Evolutionary conservation across 2,329 filamentous ascomycete genomes (phyloP), one percentile per base, ranked within the genome.

Genomic region (Ambrosiella beaveri): DNA sequence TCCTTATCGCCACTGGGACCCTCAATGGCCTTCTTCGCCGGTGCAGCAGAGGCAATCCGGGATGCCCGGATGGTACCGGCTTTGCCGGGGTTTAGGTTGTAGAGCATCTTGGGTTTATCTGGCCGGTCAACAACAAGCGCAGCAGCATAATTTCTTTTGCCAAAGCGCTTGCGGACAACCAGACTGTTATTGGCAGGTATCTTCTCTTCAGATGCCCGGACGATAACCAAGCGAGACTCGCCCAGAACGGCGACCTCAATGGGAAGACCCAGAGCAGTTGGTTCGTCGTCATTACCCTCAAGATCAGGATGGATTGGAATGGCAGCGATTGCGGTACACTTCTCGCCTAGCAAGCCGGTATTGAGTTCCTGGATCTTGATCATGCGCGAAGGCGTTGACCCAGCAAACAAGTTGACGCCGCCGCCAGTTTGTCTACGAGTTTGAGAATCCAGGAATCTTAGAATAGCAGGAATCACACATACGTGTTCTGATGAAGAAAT

Each of bases 361-460:
- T 70, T 69, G 15, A 81, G 66, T 52, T 81, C 77, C 13, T 70
- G 70, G 2, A 82, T 67, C 54, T 77, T 78, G 11, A 78, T 65
- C 76, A 81, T 81, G 53, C 75, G 72, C 1, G 74, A 74, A 0
- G 76, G 75, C 58, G 77, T 76, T 0, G 75, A 69, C 52, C 77
- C 76, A 59, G 74, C 77, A 63, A 81, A 81, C 1, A 80, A 67
- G 58, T 79, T 79, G 6, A 75, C 74, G 1, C 75, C 74, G 11
- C 73, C 73, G n/a, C 74, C 73, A 7, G 68, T 68, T 12, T 73
- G 71, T 61, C 73, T 75, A 11, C 76, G 75, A 9, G 78, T 70
- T 62, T 81, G 78, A 0, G 78, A 74, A 40, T 81, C 78, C 78
- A 79, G 81, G 67, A 81, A 82, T 12, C 74, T 73, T 4, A 74